Conservation (phyloP, 2,329 filamentous ascomycete genomes). For the Penicillium concentricum region DNA sequence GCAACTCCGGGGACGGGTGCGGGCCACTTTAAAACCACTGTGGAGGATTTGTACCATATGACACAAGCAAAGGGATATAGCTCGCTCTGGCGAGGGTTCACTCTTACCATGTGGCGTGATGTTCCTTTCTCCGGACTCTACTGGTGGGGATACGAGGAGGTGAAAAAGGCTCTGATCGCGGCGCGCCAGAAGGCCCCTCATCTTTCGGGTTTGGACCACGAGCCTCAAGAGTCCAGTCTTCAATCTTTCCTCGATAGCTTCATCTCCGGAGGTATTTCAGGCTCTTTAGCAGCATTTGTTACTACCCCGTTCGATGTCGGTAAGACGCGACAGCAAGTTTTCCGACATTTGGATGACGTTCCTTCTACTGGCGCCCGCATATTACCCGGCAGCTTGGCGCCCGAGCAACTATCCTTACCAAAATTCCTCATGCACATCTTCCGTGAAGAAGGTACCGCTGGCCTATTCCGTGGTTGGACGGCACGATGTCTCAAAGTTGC, state of each 20-base stretch:
- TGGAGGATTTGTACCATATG: conserved; percentile 75
- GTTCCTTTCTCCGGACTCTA: conserved; percentile 97
- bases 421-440: conserved; percentile 90
- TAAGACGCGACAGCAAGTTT: conserved; percentile 90
- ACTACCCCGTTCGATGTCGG: conserved; percentile 97
- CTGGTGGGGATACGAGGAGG: conserved; percentile 95
- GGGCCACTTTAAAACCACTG: conserved; percentile 74
- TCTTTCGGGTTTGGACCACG: conserved; percentile 55
- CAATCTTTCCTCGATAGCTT: conserved; percentile 84
- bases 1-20: conserved; percentile 61
- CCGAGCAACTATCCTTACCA: conserved; percentile 76
- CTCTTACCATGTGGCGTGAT: conserved; percentile 90
- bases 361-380: conserved; percentile 16
- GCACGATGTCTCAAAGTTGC: conserved; percentile 91
- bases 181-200: conserved; percentile 53
- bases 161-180: conserved; percentile 70
- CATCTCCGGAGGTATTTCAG: conserved; percentile 77
- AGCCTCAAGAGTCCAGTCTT: conserved; percentile 50
- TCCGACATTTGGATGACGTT: conserved; percentile 56
- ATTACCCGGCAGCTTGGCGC: conserved; percentile 35
- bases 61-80: conserved; percentile 72
- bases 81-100: conserved; percentile 86
- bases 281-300: conserved; percentile 78
- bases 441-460: conserved; percentile 73
- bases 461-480: conserved; percentile 88